Percentiles rank a stretch among this genome's conserved stretches.
These are phyloP conservation scores for Manihot esculenta DNA, from an alignment of 441 rosid genomes.

Conservation along the genomic window DNA sequence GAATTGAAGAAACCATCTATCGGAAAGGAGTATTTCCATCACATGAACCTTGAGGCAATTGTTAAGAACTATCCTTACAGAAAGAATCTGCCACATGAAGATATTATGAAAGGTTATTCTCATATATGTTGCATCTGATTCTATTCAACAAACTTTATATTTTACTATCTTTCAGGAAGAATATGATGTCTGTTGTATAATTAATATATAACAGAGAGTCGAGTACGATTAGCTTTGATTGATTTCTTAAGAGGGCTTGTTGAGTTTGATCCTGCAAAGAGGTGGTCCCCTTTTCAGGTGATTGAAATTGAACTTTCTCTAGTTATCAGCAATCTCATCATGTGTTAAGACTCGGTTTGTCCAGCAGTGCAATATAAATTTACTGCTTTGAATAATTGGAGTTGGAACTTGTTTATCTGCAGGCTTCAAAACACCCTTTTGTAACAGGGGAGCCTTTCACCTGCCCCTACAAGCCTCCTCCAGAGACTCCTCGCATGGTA, in stretches of 20 bases:
- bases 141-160: slow-evolving; percentile 3
- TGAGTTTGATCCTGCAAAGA: slow-evolving; percentile 98
- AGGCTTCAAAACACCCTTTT: slow-evolving; percentile 99
- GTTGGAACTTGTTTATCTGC: slow-evolving; percentile 33
- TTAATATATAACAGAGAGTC: slow-evolving; percentile 63
- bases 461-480: slow-evolving; percentile 83
- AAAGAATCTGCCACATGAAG: slow-evolving; percentile 77
- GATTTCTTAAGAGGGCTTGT: slow-evolving; percentile 99
- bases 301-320: slow-evolving; percentile 28
- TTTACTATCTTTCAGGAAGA: slow-evolving; percentile 19
- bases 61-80: slow-evolving; percentile 84
- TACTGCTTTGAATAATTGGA: slow-evolving; percentile 12
- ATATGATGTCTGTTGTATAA: slow-evolving; percentile 18
- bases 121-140: slow-evolving; percentile 8
- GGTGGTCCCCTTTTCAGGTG: slow-evolving; percentile 99
- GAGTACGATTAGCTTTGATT: slow-evolving; percentile 82
- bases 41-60: slow-evolving; percentile 91
- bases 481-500: slow-evolving; percentile 89
- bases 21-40: slow-evolving; percentile 96
- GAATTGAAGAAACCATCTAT: slow-evolving; percentile 82
- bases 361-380: slow-evolving; percentile 17
- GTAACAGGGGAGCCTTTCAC: slow-evolving; percentile 98
- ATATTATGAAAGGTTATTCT: slow-evolving; percentile 68
- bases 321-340: slow-evolving; percentile 12
- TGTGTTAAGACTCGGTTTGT: slow-evolving; percentile 1